Base-by-base conservation (phyloP, 148 eudicot species). In the Amaranthus cruentus region DNA sequence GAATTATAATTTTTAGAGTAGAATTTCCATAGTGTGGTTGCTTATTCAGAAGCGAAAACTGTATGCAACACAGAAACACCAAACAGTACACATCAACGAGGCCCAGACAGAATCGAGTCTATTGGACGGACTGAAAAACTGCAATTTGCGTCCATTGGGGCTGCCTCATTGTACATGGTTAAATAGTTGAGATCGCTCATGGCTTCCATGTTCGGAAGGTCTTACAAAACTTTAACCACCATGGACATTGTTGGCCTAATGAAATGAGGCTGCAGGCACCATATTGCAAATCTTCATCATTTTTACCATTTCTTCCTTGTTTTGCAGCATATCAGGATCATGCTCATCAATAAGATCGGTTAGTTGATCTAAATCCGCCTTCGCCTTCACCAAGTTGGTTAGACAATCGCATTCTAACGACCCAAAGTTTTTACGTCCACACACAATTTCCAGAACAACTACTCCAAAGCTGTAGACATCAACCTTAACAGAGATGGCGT, bases 391-490 rank as follows among this genome's bases (percentile, higher is more conserved):
- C 43, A 71, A 28, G 47, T 64, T 60, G 6, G 11, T 66, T 4
- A 77, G 70, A 2, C 63, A 59, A 2, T 64, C 66, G 15, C 9
- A 4, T 9, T 56, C 50, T 14, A 55, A 5, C 0, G 74, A 44
- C 13, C 53, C 75, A 47, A 74, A 62, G 42, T 63, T 69, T 28
- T 10, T 69, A 6, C 75, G 62, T 2, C 75, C 82, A 64, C 71
- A 76, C 49, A 81, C 50, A 9, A 69, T 81, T 52, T 76, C 83
- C 14, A 81, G 57, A 2, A 73, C 54, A 44, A 81, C 67, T 57
- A 81, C 67, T 5, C 80, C 83, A 48, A 77, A 81, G 57, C 83
- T 77, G 61, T 62, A 81, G n/a, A 81, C 80, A 69, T 81, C 80
- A 0, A 55, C 80, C 28, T 81, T 73, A 6, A 53, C 70, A 48